Evolutionary conservation across 2,329 filamentous ascomycete genomes (phyloP).

Genomic region (Colletotrichum viniferum): DNA sequence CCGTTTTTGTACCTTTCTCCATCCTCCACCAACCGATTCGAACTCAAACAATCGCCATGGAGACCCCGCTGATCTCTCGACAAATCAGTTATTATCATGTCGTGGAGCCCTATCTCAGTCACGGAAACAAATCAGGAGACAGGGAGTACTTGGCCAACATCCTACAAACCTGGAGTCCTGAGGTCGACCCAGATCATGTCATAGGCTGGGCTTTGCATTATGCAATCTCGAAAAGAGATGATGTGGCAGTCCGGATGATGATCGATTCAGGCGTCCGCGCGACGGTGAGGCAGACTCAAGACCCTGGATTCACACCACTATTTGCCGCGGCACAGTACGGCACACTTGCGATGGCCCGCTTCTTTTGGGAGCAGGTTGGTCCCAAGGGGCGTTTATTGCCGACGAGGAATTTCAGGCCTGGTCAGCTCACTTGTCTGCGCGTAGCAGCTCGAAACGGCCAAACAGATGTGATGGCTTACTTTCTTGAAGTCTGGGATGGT

Average conservation of each 20-base stretch:
- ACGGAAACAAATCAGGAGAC: neutral
- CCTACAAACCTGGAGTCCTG: neutral
- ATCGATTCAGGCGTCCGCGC: neutral
- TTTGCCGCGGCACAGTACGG: neutral
- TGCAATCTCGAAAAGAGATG: neutral
- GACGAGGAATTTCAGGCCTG: neutral
- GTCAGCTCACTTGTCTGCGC: neutral
- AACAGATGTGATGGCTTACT: neutral
- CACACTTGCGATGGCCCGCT: slow-evolving; percentile 21
- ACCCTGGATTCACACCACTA: neutral
- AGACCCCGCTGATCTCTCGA: neutral
- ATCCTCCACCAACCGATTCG: neutral
- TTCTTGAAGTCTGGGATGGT: neutral
- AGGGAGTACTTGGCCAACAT: neutral
- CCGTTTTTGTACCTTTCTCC: neutral
- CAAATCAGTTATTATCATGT: neutral
- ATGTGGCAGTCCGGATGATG: neutral
- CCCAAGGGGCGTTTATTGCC: neutral
- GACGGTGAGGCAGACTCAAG: neutral
- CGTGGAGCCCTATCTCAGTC: neutral
- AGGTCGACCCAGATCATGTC: neutral
- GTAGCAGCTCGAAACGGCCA: neutral
- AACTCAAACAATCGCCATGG: neutral
- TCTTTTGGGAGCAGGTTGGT: slow-evolving; percentile 26
- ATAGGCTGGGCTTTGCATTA: neutral